Conservation (phyloP, 1,284 basidiomycete genomes). For the Pholiota adiposa region DNA sequence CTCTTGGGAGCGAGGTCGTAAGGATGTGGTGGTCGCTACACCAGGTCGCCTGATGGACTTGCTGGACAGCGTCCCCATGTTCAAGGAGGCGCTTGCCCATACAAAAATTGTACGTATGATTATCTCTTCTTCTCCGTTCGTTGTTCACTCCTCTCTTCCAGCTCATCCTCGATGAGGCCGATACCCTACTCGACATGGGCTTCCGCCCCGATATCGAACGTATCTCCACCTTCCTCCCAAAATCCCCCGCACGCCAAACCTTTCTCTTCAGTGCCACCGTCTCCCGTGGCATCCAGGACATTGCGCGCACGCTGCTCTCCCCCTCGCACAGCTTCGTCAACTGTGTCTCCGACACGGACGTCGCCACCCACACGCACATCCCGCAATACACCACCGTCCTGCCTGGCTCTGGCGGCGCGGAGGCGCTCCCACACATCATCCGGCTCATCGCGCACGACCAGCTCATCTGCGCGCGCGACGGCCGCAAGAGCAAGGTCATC, state of each 20-base stretch:
- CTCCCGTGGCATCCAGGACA: conserved; percentile 65
- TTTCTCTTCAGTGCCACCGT: conserved; percentile 95
- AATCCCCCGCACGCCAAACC: conserved; percentile 76
- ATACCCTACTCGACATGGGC: conserved; percentile 95
- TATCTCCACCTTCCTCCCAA: conserved; percentile 75
- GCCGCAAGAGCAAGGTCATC: conserved; percentile 78
- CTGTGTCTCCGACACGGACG: conserved; percentile 57
- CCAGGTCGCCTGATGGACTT: conserved; percentile 90
- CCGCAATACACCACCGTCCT: conserved; percentile 86
- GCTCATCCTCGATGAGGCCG: conserved; percentile 94
- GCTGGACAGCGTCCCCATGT: conserved; percentile 62
- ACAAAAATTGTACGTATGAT: conserved; percentile 59
- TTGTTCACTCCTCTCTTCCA: conserved; percentile 31
- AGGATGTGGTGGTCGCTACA: conserved; percentile 92
- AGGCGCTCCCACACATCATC: conserved; percentile 83
- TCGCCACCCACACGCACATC: conserved; percentile 78
- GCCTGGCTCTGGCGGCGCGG: conserved; percentile 56
- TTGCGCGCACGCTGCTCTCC: conserved; percentile 55
- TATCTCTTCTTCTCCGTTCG: not conserved
- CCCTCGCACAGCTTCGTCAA: conserved; percentile 67
- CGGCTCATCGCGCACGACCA: conserved; percentile 92
- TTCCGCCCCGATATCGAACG: conserved; percentile 90
- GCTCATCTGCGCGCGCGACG: conserved; percentile 55
- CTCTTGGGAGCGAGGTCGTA: conserved; percentile 63
- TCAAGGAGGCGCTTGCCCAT: conserved; percentile 56